These are phyloP conservation scores for Xylariaceae sp. DNA, from an alignment of 2,329 filamentous ascomycete species.

Conservation along the genomic window DNA sequence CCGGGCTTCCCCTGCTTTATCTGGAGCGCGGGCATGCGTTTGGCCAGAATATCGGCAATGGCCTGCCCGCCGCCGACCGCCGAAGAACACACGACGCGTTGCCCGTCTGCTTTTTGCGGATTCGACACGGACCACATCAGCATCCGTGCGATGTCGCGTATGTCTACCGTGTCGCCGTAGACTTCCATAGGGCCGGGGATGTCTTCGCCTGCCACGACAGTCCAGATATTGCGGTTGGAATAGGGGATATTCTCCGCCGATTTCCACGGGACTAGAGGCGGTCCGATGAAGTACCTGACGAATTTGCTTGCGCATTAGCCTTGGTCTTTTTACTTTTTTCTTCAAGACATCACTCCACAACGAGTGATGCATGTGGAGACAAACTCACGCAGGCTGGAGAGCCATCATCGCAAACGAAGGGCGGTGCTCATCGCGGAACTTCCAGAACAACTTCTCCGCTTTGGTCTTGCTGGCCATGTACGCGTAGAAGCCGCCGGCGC, in stretches of 20 bases:
- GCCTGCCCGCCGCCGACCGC: constrained; percentile 24
- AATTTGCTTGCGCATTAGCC: neutral
- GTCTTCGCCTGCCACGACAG: constrained; percentile 20
- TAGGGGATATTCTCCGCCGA: constrained; percentile 20
- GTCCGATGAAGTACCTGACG: constrained; percentile 24
- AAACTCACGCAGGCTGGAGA: constrained; percentile 21
- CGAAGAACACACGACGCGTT: constrained; percentile 27
- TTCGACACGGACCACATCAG: constrained; percentile 25
- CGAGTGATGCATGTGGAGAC: too few species aligned
- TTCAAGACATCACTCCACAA: neutral
- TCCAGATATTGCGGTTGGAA: constrained; percentile 22
- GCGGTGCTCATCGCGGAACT: constrained; percentile 21
- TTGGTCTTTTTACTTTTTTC: too few species aligned
- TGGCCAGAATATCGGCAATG: constrained; percentile 25
- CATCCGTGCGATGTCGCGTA: constrained; percentile 28
- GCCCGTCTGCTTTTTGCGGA: constrained; percentile 22
- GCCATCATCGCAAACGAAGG: constrained; percentile 26
- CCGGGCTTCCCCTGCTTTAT: constrained; percentile 20
- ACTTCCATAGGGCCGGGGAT: constrained; percentile 21
- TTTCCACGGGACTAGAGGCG: constrained; percentile 27
- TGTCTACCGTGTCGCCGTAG: constrained; percentile 24
- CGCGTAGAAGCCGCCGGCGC: constrained; percentile 22
- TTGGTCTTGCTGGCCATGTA: constrained; percentile 28
- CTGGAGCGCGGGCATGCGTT: constrained; percentile 17
- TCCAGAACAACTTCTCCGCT: constrained; percentile 27